phyloP scores from a whole-genome alignment of 257 asterid genomes.

The Osmanthus fragrans region DNA sequence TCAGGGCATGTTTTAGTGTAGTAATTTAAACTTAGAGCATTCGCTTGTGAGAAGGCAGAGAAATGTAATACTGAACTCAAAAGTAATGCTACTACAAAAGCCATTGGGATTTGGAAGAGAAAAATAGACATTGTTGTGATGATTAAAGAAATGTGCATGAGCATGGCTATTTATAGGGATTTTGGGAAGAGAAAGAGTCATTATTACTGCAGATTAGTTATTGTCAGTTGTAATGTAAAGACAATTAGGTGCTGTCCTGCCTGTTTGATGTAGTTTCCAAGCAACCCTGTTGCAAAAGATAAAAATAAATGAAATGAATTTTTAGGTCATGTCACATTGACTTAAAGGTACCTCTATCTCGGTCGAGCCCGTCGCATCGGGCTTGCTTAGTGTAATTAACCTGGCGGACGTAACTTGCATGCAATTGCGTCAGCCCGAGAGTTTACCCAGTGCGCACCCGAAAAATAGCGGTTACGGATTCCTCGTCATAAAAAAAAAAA shows the following conservation, averaged over 20 bases:
- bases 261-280: conserved; percentile 29
- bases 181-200: not conserved
- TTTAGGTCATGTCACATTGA: not conserved
- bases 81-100: not conserved
- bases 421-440: too few relatives aligned
- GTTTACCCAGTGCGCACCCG: too few relatives aligned
- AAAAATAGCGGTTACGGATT: too few relatives aligned
- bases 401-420: too few relatives aligned
- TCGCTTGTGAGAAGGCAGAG: conserved; percentile 15
- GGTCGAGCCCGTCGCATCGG: too few relatives aligned
- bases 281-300: conserved; percentile 16
- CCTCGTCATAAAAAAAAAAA: too few relatives aligned
- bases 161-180: not conserved
- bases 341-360: not conserved
- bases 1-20: conserved; percentile 51
- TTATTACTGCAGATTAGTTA: not conserved
- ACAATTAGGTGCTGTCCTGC: conserved; percentile 19
- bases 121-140: not conserved
- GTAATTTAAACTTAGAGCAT: conserved; percentile 41
- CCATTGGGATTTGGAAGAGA: conserved; percentile 13
- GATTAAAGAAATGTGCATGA: not conserved
- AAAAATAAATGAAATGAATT: not conserved
- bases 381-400: too few relatives aligned
- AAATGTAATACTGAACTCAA: conserved; percentile 10
- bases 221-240: conserved; percentile 4